A percentile compares a stretch with the other conserved stretches of the same genome.
Conservation (phyloP, 805 yeast species). For the Naumovozyma dairenensis region DNA sequence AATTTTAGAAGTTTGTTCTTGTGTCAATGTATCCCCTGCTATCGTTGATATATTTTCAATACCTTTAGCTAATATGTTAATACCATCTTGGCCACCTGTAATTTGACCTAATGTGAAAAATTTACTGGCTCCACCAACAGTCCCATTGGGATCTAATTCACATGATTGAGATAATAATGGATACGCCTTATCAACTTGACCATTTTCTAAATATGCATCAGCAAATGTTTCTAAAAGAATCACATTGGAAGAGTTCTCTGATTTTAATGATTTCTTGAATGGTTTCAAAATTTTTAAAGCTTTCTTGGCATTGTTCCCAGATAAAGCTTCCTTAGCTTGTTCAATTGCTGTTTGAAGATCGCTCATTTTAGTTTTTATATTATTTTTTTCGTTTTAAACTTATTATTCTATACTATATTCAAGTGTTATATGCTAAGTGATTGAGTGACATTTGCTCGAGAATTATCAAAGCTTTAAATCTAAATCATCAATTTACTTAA, state of each 20-base stretch:
- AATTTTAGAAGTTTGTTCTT: constrained; percentile 44
- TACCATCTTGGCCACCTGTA: constrained; percentile 71
- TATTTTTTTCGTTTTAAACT: no score
- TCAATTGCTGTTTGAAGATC: constrained; percentile 9
- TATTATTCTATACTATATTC: no score
- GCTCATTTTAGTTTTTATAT: constrained; percentile 15
- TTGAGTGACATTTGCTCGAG: no score
- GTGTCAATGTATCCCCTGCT: constrained; percentile 21
- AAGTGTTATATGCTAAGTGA: no score
- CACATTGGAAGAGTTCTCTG: constrained; percentile 30
- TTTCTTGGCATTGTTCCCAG: constrained; percentile 23
- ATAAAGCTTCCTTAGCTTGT: constrained; percentile 19
- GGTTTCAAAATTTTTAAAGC: constrained; percentile 31
- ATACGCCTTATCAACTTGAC: constrained; percentile 72
- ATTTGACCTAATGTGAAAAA: constrained; percentile 87
- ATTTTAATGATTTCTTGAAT: constrained; percentile 20
- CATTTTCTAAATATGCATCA: constrained; percentile 69
- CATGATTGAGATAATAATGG: constrained; percentile 50
- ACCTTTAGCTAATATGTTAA: constrained; percentile 53
- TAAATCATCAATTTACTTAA: no score
- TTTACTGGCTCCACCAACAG: constrained; percentile 59
- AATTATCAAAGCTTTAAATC: no score
- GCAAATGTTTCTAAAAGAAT: constrained; percentile 49
- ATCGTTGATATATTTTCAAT: constrained; percentile 30
- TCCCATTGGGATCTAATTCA: constrained; percentile 58